Evolutionary conservation across 768 basidiomycete genomes (phyloP), one percentile per base, ranked within the genome.

Genomic region (Pleurotus pulmonarius): DNA sequence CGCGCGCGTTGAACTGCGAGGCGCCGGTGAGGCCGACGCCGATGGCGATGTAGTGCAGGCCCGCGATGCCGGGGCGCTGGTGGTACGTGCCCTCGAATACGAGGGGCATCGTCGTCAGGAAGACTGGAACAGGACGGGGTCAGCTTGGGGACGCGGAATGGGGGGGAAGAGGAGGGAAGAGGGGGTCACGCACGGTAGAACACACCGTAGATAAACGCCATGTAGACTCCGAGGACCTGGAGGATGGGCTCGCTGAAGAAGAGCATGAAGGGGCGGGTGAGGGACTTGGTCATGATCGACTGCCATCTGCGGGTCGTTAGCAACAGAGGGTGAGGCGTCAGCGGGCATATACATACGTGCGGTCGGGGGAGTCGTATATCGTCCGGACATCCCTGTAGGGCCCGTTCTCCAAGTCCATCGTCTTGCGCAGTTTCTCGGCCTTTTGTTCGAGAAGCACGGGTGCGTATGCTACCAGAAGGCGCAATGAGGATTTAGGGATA

Each of bases 31-130:
- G 70, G 2, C 90, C 90, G 1, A 87, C 18, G 0, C 88, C 89
- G 5, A 92, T 75, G 0, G 89, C 80, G 56, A 92, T 72, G 60
- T 90, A 94, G 62, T 91, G 75, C 29, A 91, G 67, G 0, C 88
- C 86, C 0, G 82, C 75, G 49, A 86, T 83, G 5, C 88, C 86
- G 9, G 78, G 67, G 0, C 64, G 58, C 65, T 88, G 69, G 39
- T 76, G 68, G 62, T 92, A 92, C 0, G 76, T 66, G 3, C 70
- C 68, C 51, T 73, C 66, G 60, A 83, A 89, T 46, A 88, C 86
- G 0, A 67, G 60, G 0, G 88, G 83, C 25, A 90, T 79, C 0
- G 80, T 86, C 1, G 86, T 86, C 26, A 90, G 69, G 64, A 86
- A 85, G 18, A 89, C 87, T 90, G 56, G 3, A 16, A 44, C 16